phyloP scores from a whole-genome alignment of 2,329 filamentous ascomycete species.

The Trichoderma breve region DNA sequence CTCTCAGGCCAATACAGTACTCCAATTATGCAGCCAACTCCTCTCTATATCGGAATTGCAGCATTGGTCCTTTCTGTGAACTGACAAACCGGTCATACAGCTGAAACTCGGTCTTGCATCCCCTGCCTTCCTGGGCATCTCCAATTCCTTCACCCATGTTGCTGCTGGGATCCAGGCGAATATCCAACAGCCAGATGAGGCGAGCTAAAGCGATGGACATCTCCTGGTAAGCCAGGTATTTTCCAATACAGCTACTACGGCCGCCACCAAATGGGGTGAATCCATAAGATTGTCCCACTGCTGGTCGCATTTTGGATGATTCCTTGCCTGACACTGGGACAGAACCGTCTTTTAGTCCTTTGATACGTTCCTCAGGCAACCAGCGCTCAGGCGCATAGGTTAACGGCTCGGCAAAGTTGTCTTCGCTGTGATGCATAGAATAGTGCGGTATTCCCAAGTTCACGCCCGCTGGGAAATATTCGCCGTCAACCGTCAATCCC shows the following conservation, averaged over 20 bases:
- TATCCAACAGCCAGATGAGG: slow-evolving; percentile 20
- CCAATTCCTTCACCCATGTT: slow-evolving; percentile 15
- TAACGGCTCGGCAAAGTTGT: slow-evolving; percentile 20
- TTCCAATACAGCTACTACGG: slow-evolving; percentile 20
- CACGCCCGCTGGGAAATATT: slow-evolving; percentile 21
- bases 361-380: slow-evolving; percentile 11
- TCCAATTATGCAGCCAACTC: background rate
- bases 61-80: slow-evolving; percentile 21
- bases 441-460: slow-evolving; percentile 22
- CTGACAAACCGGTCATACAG: slow-evolving; percentile 18
- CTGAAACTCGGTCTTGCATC: slow-evolving; percentile 18
- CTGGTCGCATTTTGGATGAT: slow-evolving; percentile 8
- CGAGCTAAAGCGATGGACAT: slow-evolving; percentile 21
- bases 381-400: slow-evolving; percentile 20
- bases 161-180: slow-evolving; percentile 16
- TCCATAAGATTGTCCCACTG: slow-evolving; percentile 5
- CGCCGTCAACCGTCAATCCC: slow-evolving; percentile 20
- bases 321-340: slow-evolving; percentile 16
- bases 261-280: slow-evolving; percentile 21
- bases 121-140: background rate
- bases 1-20: background rate
- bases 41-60: slow-evolving; percentile 20
- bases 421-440: slow-evolving; percentile 18
- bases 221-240: slow-evolving; percentile 21
- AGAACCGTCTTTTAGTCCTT: background rate